Evolutionary conservation across 495 filamentous ascomycete genomes (phyloP).

Genomic region (Talaromyces thailandensis): DNA sequence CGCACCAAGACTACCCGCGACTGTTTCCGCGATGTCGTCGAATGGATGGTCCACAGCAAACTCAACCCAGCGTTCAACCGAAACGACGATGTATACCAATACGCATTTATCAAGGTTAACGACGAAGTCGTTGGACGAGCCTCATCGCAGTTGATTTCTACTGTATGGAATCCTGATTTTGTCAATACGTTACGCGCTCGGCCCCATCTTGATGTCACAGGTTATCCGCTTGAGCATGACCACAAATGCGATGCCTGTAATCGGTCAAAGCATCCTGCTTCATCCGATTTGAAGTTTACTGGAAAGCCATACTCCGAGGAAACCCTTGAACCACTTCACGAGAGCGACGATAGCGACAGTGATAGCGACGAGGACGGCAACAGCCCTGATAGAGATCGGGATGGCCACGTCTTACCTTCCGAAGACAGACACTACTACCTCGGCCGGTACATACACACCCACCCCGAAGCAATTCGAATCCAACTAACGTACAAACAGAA

Average conservation of each 20-base stretch:
- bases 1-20: slow-evolving; percentile 61
- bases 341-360: slow-evolving; percentile 34
- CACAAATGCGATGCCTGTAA: slow-evolving; percentile 71
- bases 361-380: slow-evolving; percentile 20
- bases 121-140: slow-evolving; percentile 61
- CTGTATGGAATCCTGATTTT: slow-evolving; percentile 65
- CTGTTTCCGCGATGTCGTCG: slow-evolving; percentile 69
- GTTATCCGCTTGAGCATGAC: slow-evolving; percentile 23
- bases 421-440: slow-evolving; percentile 31
- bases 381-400: slow-evolving; percentile 22
- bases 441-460: slow-evolving; percentile 26
- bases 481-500: slow-evolving; percentile 18
- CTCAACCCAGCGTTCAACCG: slow-evolving; percentile 67
- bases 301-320: slow-evolving; percentile 64
- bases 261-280: slow-evolving; percentile 58
- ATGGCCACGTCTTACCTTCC: slow-evolving; percentile 24
- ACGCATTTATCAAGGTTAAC: slow-evolving; percentile 68
- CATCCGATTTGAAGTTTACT: slow-evolving; percentile 47
- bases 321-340: slow-evolving; percentile 56
- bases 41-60: slow-evolving; percentile 74
- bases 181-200: slow-evolving; percentile 53
- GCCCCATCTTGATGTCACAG: slow-evolving; percentile 38
- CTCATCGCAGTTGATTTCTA: slow-evolving; percentile 62
- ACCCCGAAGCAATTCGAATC: background rate
- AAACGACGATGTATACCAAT: slow-evolving; percentile 53